phyloP scores from a whole-genome alignment of 805 yeast genomes.

The Ogataea pilisensis region DNA sequence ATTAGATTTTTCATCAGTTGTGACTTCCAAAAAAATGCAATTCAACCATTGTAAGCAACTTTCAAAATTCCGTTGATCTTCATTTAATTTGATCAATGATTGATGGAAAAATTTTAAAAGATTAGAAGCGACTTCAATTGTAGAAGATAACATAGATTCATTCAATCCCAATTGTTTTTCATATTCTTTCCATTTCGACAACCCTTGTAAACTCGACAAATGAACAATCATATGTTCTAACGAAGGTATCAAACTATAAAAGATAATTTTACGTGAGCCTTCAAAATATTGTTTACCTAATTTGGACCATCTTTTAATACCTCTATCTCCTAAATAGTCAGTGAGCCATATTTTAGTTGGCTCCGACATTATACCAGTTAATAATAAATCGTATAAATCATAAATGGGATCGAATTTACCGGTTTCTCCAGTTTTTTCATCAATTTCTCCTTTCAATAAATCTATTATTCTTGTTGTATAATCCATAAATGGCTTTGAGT shows the following conservation, averaged over 20 bases:
- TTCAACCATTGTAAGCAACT: slow-evolving; percentile 43
- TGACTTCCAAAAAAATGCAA: slow-evolving; percentile 33
- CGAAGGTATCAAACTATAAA: slow-evolving; percentile 49
- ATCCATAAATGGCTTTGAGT: slow-evolving; percentile 35
- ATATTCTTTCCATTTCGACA: slow-evolving; percentile 35
- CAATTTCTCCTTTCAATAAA: slow-evolving; percentile 34
- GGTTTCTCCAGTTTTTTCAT: slow-evolving; percentile 13
- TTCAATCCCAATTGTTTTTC: slow-evolving; percentile 17
- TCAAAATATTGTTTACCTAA: slow-evolving; percentile 50
- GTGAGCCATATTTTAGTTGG: slow-evolving; percentile 54
- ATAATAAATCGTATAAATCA: slow-evolving; percentile 42
- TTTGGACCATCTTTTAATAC: slow-evolving; percentile 51
- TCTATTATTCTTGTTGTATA: slow-evolving; percentile 33
- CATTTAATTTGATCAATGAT: slow-evolving; percentile 40
- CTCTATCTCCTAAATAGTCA: slow-evolving; percentile 65
- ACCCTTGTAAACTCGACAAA: slow-evolving; percentile 39
- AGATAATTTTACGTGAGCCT: slow-evolving; percentile 41
- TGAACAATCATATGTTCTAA: slow-evolving; percentile 51
- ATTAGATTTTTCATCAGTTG: slow-evolving; percentile 33
- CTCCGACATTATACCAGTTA: slow-evolving; percentile 52
- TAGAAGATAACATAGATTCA: slow-evolving; percentile 10
- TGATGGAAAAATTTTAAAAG: slow-evolving; percentile 34
- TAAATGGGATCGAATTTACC: slow-evolving; percentile 30
- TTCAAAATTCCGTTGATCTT: slow-evolving; percentile 43
- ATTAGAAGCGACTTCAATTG: slow-evolving; percentile 17